phyloP scores from a whole-genome alignment of 2,329 filamentous ascomycete genomes.

The Emmonsiellopsis sp. region DNA sequence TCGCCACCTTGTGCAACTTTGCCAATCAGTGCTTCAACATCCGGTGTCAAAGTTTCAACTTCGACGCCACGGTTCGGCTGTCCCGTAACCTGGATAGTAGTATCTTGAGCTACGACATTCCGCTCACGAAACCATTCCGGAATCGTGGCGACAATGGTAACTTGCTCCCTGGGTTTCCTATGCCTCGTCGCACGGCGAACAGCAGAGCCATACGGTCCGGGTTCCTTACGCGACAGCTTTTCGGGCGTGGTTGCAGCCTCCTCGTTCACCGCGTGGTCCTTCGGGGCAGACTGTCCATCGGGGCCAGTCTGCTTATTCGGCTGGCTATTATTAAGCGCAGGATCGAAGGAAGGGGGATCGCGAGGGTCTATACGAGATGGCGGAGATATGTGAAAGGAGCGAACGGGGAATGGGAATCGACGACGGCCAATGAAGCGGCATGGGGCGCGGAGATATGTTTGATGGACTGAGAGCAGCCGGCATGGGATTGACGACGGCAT shows the following conservation, averaged over 20 bases:
- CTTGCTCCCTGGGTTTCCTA: constrained; percentile 16
- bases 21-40: constrained; percentile 10
- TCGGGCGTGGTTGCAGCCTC: constrained; percentile 8
- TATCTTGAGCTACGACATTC: constrained; percentile 22
- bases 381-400: constrained; percentile 26
- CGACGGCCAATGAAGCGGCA: constrained; percentile 30
- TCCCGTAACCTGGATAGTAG: constrained; percentile 7
- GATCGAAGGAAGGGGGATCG: constrained; percentile 19
- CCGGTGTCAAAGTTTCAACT: constrained; percentile 17
- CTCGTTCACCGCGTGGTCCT: not conserved
- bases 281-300: not conserved
- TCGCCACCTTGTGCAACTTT: constrained; percentile 18
- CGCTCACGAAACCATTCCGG: constrained; percentile 31
- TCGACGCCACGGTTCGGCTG: constrained; percentile 18
- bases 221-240: constrained; percentile 16
- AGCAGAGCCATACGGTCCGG: constrained; percentile 31
- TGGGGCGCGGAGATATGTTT: constrained; percentile 18
- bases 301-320: constrained; percentile 6
- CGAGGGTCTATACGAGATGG: constrained; percentile 20
- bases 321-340: constrained; percentile 15
- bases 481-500: constrained; percentile 28
- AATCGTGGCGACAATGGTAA: constrained; percentile 18
- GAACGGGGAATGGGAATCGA: constrained; percentile 22
- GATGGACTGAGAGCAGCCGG: constrained; percentile 23
- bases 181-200: constrained; percentile 31